Evolutionary conservation across 2,329 filamentous ascomycete species (phyloP).

Genomic region (Juglanconis sp.): DNA sequence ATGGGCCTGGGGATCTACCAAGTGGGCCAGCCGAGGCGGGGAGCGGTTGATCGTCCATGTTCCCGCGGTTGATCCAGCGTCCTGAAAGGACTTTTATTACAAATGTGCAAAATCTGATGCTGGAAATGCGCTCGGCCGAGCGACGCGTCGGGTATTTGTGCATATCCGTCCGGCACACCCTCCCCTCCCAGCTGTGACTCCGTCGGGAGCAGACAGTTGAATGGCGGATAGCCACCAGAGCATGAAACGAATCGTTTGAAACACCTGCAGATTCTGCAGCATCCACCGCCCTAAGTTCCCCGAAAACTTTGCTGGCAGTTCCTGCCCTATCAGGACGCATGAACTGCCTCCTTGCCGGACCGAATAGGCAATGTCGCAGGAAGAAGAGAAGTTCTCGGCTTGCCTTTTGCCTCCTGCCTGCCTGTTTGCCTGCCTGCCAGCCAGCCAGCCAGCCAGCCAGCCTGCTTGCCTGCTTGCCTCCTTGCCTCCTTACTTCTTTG

Average conservation of each 20-base stretch:
- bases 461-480: not conserved
- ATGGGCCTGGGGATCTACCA: not conserved
- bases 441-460: not conserved
- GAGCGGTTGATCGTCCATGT: not conserved
- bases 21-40: not conserved
- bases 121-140: slow-evolving; percentile 10
- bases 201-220: not conserved
- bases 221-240: not conserved
- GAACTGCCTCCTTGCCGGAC: not conserved
- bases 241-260: slow-evolving; percentile 1
- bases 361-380: not conserved
- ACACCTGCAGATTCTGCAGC: slow-evolving; percentile 10
- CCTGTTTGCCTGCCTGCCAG: not conserved
- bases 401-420: not conserved
- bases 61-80: slow-evolving; percentile 5
- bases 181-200: too few relatives aligned
- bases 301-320: not conserved
- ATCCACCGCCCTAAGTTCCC: slow-evolving; percentile 3
- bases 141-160: slow-evolving; percentile 1
- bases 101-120: not conserved
- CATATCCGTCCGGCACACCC: too few relatives aligned
- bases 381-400: not conserved
- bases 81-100: not conserved
- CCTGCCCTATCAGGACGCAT: slow-evolving; percentile 9
- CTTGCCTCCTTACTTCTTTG: not conserved